These are phyloP conservation scores for Datura wrightii DNA, from an alignment of 257 asterid species.

Conservation along the genomic window DNA sequence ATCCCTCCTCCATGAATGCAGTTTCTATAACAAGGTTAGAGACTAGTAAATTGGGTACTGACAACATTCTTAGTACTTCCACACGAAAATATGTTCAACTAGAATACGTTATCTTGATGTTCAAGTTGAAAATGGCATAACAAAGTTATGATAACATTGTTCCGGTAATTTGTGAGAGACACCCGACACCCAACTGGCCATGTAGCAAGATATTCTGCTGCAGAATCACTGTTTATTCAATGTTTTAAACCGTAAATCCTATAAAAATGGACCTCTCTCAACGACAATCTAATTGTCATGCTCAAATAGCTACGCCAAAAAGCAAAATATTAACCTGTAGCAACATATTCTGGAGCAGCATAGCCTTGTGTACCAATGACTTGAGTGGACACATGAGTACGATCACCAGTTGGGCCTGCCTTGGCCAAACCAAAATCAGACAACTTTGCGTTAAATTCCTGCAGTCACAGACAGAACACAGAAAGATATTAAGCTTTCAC, in stretches of 20 bases:
- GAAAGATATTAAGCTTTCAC: slow-evolving; percentile 8
- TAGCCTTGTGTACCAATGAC: slow-evolving; percentile 91
- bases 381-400: slow-evolving; percentile 88
- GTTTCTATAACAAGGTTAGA: not conserved
- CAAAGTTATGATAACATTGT: not conserved
- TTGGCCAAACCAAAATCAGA: slow-evolving; percentile 93
- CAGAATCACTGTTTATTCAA: not conserved
- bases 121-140: not conserved
- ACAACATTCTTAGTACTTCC: not conserved
- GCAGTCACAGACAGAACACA: slow-evolving; percentile 26
- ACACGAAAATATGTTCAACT: not conserved
- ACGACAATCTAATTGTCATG: not conserved
- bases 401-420: slow-evolving; percentile 92
- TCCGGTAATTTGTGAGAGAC: not conserved
- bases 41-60: not conserved
- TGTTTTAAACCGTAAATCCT: not conserved
- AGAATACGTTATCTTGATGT: not conserved
- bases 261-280: not conserved
- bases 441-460: slow-evolving; percentile 88
- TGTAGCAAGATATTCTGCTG: not conserved
- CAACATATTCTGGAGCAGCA: slow-evolving; percentile 95
- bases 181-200: not conserved
- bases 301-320: not conserved
- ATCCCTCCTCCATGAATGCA: not conserved
- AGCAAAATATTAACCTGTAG: slow-evolving; percentile 62